Evolutionary conservation across 768 basidiomycete genomes (phyloP).

Genomic region (Chlorophyllum brunneum): DNA sequence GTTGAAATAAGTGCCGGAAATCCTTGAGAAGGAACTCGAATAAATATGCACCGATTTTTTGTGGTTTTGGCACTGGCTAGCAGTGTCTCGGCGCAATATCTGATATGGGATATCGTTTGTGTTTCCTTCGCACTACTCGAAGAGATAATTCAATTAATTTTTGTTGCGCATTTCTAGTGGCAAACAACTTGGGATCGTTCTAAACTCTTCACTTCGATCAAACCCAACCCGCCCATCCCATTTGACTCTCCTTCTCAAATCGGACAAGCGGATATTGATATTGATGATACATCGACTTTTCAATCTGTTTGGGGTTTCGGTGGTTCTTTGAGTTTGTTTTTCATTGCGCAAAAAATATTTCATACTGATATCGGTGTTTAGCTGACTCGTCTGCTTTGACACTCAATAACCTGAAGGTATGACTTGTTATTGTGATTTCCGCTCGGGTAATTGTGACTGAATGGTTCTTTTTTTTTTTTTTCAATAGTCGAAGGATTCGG

Average conservation of each 20-base stretch:
- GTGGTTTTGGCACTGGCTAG: neutral
- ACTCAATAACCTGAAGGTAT: slow-evolving; percentile 59
- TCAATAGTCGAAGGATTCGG: slow-evolving; percentile 40
- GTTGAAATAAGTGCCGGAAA: too few species aligned
- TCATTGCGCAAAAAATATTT: neutral
- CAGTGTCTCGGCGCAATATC: slow-evolving; percentile 31
- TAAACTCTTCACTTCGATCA: slow-evolving; percentile 43
- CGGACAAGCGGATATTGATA: slow-evolving; percentile 53
- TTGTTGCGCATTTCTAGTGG: slow-evolving; percentile 33
- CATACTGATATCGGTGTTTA: slow-evolving; percentile 21
- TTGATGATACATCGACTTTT: slow-evolving; percentile 46
- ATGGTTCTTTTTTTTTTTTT: neutral
- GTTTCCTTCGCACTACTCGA: neutral
- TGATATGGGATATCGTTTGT: slow-evolving; percentile 51
- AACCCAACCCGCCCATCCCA: slow-evolving; percentile 40
- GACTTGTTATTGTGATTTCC: too few species aligned
- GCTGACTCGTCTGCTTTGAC: slow-evolving; percentile 66
- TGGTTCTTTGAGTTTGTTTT: slow-evolving; percentile 48
- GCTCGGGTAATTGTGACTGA: too few species aligned
- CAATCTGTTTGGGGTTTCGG: slow-evolving; percentile 66
- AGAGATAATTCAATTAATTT: too few species aligned
- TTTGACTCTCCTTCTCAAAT: slow-evolving; percentile 47
- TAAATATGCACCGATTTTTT: neutral
- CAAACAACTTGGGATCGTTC: slow-evolving; percentile 48
- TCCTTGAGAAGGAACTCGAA: neutral